Conservation (phyloP, 2,329 filamentous ascomycete species). For the Nemania sp. region DNA sequence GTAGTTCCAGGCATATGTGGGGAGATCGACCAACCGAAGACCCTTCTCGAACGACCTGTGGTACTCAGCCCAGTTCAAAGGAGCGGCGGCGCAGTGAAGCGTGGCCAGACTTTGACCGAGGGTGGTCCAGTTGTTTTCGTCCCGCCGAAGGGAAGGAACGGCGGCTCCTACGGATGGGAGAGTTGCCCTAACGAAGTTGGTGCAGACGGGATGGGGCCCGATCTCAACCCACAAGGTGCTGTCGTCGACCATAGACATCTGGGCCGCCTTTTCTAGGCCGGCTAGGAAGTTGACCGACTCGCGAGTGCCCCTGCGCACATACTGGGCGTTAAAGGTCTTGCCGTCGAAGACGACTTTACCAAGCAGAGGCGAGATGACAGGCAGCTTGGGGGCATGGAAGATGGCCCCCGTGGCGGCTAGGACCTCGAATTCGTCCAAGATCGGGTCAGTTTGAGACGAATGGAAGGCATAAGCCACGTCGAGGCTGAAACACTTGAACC, state of each 20-base stretch:
- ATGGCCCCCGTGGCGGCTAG: conserved; percentile 49
- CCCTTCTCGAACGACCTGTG: conserved; percentile 54
- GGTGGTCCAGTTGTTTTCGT: conserved; percentile 61
- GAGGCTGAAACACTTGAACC: conserved; percentile 40
- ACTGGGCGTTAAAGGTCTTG: conserved; percentile 58
- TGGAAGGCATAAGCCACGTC: conserved; percentile 62
- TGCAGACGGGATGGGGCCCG: conserved; percentile 69
- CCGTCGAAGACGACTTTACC: conserved; percentile 58
- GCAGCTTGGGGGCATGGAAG: conserved; percentile 58
- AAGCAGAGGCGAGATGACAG: conserved; percentile 69
- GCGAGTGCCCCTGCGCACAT: conserved; percentile 66
- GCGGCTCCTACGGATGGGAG: conserved; percentile 46
- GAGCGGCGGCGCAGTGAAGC: conserved; percentile 64
- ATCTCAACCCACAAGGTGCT: conserved; percentile 69
- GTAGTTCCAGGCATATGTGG: conserved; percentile 72
- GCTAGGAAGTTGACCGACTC: conserved; percentile 67
- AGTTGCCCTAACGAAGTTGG: conserved; percentile 62
- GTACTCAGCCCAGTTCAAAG: conserved; percentile 73
- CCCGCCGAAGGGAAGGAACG: conserved; percentile 57
- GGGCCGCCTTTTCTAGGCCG: conserved; percentile 56
- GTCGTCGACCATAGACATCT: conserved; percentile 55
- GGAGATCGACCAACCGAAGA: conserved; percentile 62
- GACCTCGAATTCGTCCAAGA: conserved; percentile 59
- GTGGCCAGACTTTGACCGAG: conserved; percentile 53
- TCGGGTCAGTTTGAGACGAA: conserved; percentile 63